A percentile compares a stretch with the other conserved stretches of the same genome.
These are phyloP conservation scores for Pseudogymnoascus sp. DNA, from an alignment of 2,329 filamentous ascomycete species.

Conservation along the genomic window DNA sequence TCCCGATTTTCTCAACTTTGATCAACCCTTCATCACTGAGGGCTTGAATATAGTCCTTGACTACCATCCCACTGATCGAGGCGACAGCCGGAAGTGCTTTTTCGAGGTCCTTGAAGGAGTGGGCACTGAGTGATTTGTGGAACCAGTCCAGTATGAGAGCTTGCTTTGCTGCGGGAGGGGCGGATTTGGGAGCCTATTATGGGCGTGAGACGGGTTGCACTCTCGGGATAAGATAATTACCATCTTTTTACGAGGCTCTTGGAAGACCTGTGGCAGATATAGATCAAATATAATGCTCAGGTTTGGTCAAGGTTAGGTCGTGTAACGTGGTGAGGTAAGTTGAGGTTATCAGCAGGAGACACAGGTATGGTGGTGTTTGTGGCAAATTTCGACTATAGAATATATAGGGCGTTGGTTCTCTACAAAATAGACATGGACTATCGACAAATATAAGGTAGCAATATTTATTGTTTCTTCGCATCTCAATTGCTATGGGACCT, in stretches of 20 bases:
- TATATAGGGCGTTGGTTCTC: not conserved
- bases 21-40: slow-evolving; percentile 55
- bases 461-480: not conserved
- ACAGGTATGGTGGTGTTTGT: not conserved
- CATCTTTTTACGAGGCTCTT: not conserved
- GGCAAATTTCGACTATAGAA: not conserved
- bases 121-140: slow-evolving; percentile 50
- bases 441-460: not conserved
- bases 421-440: not conserved
- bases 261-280: not conserved
- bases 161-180: slow-evolving; percentile 50
- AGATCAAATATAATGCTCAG: not conserved
- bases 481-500: not conserved
- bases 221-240: not conserved
- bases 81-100: slow-evolving; percentile 53
- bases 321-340: not conserved
- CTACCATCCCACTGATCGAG: slow-evolving; percentile 58
- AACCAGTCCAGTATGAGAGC: slow-evolving; percentile 51
- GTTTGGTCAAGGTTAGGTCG: not conserved
- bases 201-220: not conserved
- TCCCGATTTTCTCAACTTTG: slow-evolving; percentile 61
- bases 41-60: slow-evolving; percentile 58
- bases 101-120: slow-evolving; percentile 61
- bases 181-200: slow-evolving; percentile 41
- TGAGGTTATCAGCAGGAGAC: not conserved